phyloP scores from a whole-genome alignment of 2,329 filamentous ascomycete genomes.

The Colletotrichum paranaense region DNA sequence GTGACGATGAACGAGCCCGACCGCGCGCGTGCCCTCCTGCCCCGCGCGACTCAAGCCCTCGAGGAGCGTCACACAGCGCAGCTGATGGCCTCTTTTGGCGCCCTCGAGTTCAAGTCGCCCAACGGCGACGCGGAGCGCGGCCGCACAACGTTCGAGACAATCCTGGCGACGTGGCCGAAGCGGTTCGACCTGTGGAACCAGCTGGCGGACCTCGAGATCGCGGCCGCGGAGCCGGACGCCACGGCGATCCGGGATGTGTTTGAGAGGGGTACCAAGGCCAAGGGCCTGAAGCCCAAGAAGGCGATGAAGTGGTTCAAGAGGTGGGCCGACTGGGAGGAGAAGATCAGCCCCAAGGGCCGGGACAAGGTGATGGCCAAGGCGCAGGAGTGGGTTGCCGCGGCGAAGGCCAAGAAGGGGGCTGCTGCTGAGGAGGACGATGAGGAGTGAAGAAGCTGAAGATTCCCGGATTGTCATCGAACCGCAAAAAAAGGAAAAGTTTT shows the following conservation, averaged over 20 bases:
- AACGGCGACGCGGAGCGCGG: conserved; percentile 90
- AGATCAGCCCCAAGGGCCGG: conserved; percentile 60
- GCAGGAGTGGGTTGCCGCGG: conserved; percentile 73
- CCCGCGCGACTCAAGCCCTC: conserved; percentile 87
- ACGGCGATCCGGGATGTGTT: conserved; percentile 80
- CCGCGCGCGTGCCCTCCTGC: conserved; percentile 81
- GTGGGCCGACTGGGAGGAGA: conserved; percentile 91
- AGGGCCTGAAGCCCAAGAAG: conserved; percentile 82
- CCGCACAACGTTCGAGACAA: conserved; percentile 91
- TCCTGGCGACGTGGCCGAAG: conserved; percentile 87
- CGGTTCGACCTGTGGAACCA: conserved; percentile 94
- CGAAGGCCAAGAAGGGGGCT: conserved; percentile 57
- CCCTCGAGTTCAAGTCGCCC: conserved; percentile 87
- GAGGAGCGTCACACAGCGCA: conserved; percentile 71
- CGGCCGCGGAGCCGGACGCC: conserved; percentile 64
- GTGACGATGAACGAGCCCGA: conserved; percentile 76
- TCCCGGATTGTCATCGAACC: neutral
- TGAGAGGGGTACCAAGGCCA: conserved; percentile 78
- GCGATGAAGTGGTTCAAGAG: conserved; percentile 91
- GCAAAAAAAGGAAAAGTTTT: conserved; percentile 20
- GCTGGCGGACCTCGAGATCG: conserved; percentile 85
- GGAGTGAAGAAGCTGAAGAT: conserved; percentile 42
- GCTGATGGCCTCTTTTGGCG: conserved; percentile 88
- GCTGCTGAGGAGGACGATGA: conserved; percentile 50
- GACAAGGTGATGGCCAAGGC: conserved; percentile 79